Conservation (phyloP, 106 monocot genomes). For the Acorus calamus region DNA sequence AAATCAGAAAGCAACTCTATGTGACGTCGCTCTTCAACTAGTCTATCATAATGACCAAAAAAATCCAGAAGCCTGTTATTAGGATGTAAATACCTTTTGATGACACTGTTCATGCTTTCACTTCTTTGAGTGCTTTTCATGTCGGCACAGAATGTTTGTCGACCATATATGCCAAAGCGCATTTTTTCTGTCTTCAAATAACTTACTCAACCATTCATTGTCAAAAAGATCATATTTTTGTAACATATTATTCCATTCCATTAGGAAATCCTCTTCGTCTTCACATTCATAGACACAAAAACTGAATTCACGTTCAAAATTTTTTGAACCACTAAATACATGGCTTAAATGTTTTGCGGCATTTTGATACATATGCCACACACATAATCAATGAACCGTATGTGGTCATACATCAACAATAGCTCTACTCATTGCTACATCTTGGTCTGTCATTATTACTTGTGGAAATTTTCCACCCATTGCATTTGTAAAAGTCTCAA, state of each 20-base stretch:
- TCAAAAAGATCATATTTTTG: slow-evolving; percentile 36
- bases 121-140: slow-evolving; percentile 15
- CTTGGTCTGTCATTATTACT: slow-evolving; percentile 17
- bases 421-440: slow-evolving; percentile 17
- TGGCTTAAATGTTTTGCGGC: slow-evolving; percentile 35
- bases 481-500: slow-evolving; percentile 37
- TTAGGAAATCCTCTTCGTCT: slow-evolving; percentile 20
- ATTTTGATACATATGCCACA: slow-evolving; percentile 42
- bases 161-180: slow-evolving; percentile 32
- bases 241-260: slow-evolving; percentile 26
- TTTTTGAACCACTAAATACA: slow-evolving; percentile 36
- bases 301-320: slow-evolving; percentile 29
- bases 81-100: too few relatives aligned
- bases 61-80: too few relatives aligned
- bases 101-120: too few relatives aligned
- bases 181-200: slow-evolving; percentile 33
- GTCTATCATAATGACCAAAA: too few relatives aligned
- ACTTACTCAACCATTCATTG: slow-evolving; percentile 35
- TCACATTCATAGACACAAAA: slow-evolving; percentile 25
- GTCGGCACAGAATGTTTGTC: slow-evolving; percentile 37
- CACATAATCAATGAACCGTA: slow-evolving; percentile 30
- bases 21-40: slow-evolving; percentile 19
- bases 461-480: slow-evolving; percentile 38
- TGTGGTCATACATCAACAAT: slow-evolving; percentile 25
- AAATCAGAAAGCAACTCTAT: slow-evolving; percentile 32